phyloP scores from a whole-genome alignment of 345 rosid genomes.

The Pistacia integerrima region DNA sequence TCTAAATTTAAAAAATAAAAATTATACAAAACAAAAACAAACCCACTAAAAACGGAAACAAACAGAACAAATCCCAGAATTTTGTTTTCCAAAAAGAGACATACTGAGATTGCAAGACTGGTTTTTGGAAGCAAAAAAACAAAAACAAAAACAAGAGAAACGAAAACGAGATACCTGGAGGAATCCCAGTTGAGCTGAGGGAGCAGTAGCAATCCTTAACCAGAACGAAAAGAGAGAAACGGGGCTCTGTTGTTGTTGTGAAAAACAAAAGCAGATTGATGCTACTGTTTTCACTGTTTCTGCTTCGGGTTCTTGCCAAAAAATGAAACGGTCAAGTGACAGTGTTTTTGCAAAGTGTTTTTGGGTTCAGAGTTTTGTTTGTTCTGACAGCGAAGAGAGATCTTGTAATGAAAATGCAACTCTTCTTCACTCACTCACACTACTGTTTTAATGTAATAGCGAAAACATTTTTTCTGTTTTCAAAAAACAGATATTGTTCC shows the following conservation, averaged over 20 bases:
- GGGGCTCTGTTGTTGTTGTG: not conserved
- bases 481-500: not conserved
- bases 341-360: not conserved
- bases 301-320: slow-evolving; percentile 5
- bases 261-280: no score
- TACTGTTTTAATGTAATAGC: slow-evolving; percentile 25
- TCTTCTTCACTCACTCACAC: no score
- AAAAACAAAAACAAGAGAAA: not conserved
- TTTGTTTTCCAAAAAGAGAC: not conserved
- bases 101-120: not conserved
- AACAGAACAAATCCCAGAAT: slow-evolving; percentile 9
- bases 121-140: not conserved
- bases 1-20: not conserved
- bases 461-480: not conserved
- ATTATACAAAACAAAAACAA: not conserved
- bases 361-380: slow-evolving; percentile 10
- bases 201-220: not conserved
- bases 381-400: slow-evolving; percentile 30
- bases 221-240: not conserved
- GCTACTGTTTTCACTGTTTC: not conserved
- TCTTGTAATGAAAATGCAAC: slow-evolving; percentile 16
- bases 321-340: not conserved
- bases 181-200: not conserved
- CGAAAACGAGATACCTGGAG: slow-evolving; percentile 33
- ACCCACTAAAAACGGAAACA: not conserved